A percentile compares a stretch with the other conserved stretches of the same genome.
phyloP scores from a whole-genome alignment of 192 early-diverging fungal genomes.

The Backusella tuberculispora region DNA sequence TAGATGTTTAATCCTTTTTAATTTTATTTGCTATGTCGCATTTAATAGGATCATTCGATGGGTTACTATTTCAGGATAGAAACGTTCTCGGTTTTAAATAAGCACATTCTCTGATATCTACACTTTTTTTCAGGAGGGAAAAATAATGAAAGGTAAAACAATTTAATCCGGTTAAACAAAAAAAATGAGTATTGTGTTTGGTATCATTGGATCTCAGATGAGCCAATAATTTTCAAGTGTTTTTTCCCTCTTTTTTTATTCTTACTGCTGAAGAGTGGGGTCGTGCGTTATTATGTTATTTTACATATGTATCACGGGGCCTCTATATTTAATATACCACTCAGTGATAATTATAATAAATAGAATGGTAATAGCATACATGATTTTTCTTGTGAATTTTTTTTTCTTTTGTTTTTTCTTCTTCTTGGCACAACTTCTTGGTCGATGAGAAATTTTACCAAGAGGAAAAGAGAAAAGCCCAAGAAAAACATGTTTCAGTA shows the following conservation, averaged over 20 bases:
- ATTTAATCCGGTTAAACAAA: slow-evolving; percentile 3
- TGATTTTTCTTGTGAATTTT: not conserved
- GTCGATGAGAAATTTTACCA: not conserved
- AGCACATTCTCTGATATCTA: too few species aligned
- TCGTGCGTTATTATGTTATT: not conserved
- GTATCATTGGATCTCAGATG: not conserved
- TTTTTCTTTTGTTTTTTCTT: not conserved
- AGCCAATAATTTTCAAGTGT: not conserved
- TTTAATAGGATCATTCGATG: not conserved
- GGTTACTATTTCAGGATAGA: not conserved
- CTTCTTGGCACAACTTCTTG: not conserved
- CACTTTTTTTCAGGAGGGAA: not conserved
- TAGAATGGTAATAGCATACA: not conserved
- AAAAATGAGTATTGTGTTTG: not conserved
- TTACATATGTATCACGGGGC: not conserved
- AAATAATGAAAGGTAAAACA: not conserved
- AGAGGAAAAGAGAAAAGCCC: not conserved
- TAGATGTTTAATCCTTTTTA: not conserved
- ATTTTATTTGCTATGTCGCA: slow-evolving; percentile 5
- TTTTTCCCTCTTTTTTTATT: not conserved
- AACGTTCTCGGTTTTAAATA: too few species aligned
- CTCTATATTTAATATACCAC: not conserved
- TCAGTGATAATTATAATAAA: too few species aligned
- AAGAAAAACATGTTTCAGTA: slow-evolving; percentile 6
- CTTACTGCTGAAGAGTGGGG: not conserved